Conservation (phyloP, 2,329 filamentous ascomycete species). For the Aspergillus sp. region DNA sequence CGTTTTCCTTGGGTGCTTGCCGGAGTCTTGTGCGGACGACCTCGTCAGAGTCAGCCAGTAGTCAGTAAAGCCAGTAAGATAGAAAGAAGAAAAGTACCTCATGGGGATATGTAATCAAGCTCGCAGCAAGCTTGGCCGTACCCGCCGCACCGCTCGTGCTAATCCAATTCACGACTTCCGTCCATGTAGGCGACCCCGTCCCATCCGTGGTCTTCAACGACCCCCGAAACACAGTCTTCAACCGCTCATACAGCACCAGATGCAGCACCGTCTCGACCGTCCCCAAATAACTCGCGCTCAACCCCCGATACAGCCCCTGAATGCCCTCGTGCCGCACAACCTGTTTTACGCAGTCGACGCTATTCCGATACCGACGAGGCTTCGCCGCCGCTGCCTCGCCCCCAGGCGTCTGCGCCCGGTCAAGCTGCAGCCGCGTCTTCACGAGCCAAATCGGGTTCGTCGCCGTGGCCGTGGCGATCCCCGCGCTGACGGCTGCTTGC, state of each 20-base stretch:
- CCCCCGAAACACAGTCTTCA: conserved; percentile 22
- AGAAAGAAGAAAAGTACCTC: conserved; percentile 17
- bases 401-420: conserved; percentile 21
- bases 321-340: conserved; percentile 81
- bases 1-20: conserved; percentile 28
- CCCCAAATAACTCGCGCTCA: conserved; percentile 59
- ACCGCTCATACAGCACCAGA: conserved; percentile 28
- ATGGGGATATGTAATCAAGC: conserved; percentile 28
- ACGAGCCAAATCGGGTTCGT: conserved; percentile 36
- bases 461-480: conserved; percentile 28
- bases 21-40: conserved; percentile 29
- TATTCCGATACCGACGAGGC: conserved; percentile 39
- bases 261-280: conserved; percentile 30
- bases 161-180: conserved; percentile 20
- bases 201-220: conserved; percentile 14
- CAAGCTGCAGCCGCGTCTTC: conserved; percentile 63
- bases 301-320: conserved; percentile 76
- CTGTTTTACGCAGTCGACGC: conserved; percentile 61
- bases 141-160: conserved; percentile 28
- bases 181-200: conserved; percentile 14
- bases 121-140: conserved; percentile 27
- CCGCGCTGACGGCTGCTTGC: conserved; percentile 27
- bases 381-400: conserved; percentile 5
- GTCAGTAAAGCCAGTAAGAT: not conserved
- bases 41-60: conserved; percentile 9